These are phyloP conservation scores for Parafenestella ontariensis DNA, from an alignment of 2,329 filamentous ascomycete species.

Conservation along the genomic window DNA sequence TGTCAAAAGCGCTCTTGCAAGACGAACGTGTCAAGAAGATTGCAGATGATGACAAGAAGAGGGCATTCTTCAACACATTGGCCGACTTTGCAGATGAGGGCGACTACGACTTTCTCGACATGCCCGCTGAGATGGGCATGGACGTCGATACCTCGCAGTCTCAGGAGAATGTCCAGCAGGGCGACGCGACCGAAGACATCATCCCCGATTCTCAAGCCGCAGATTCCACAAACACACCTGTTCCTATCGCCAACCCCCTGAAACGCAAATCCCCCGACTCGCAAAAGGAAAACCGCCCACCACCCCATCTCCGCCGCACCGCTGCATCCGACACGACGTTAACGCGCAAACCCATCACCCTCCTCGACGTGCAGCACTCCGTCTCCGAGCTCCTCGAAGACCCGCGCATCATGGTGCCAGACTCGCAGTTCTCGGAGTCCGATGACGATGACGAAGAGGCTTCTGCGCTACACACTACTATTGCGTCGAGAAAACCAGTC, in stretches of 20 bases:
- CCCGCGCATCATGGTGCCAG: constrained; percentile 61
- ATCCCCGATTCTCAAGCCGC: constrained; percentile 50
- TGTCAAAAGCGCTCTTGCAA: constrained; percentile 85
- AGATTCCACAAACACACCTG: constrained; percentile 8
- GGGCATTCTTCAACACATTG: constrained; percentile 88
- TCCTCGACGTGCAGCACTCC: constrained; percentile 83
- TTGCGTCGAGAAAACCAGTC: constrained; percentile 56
- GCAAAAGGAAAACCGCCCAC: constrained; percentile 54
- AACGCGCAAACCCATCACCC: constrained; percentile 71
- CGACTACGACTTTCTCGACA: constrained; percentile 76
- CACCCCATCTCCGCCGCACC: constrained; percentile 69
- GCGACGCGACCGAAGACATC: constrained; percentile 27
- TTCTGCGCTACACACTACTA: constrained; percentile 47
- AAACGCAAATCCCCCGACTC: constrained; percentile 54
- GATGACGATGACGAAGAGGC: constrained; percentile 48
- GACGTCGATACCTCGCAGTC: constrained; percentile 40
- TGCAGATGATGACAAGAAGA: constrained; percentile 84
- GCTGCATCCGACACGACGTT: constrained; percentile 59
- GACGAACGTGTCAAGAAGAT: constrained; percentile 93
- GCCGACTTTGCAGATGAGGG: constrained; percentile 78
- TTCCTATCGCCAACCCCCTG: constrained; percentile 36
- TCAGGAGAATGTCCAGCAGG: constrained; percentile 18
- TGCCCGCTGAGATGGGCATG: constrained; percentile 47
- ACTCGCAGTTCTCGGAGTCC: constrained; percentile 54
- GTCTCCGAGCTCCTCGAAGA: constrained; percentile 83